Percentiles rank a stretch among this genome's conserved stretches.
Conservation (phyloP, 2,329 filamentous ascomycete genomes). For the Diaporthe nobilis region DNA sequence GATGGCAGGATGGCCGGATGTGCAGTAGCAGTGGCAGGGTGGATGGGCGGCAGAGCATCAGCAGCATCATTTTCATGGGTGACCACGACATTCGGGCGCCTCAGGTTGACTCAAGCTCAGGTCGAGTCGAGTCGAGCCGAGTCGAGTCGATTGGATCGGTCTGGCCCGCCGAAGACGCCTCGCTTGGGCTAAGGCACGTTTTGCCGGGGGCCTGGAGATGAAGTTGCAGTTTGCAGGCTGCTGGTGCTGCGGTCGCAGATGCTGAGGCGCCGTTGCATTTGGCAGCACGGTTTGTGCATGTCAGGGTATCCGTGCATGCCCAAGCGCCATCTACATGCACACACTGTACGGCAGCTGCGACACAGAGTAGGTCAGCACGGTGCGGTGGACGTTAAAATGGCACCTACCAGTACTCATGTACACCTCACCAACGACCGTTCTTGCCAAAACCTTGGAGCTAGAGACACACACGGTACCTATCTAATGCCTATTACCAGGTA, state of each 20-base stretch:
- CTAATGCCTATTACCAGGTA: background rate
- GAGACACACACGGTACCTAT: background rate
- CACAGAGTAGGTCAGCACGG: background rate
- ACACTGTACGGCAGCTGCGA: background rate
- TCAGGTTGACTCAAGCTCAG: constrained; percentile 1
- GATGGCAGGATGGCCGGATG: background rate
- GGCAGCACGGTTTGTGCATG: background rate
- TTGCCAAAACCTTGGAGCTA: background rate
- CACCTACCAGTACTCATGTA: background rate
- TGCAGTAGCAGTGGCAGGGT: background rate
- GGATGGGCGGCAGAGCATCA: constrained; percentile 7
- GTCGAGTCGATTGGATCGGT: constrained; percentile 28
- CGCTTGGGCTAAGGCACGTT: constrained; percentile 28
- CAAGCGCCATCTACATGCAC: background rate
- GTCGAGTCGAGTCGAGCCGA: constrained; percentile 6
- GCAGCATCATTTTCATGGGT: background rate
- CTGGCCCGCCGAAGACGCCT: constrained; percentile 29
- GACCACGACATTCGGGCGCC: background rate
- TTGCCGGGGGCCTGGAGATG: constrained; percentile 31
- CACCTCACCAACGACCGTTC: background rate
- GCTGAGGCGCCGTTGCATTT: constrained; percentile 34
- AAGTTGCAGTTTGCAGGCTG: constrained; percentile 22
- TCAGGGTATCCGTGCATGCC: constrained; percentile 3
- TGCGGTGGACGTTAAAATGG: background rate
- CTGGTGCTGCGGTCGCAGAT: constrained; percentile 25